These are phyloP conservation scores for Rhododendron henanense DNA, from an alignment of 148 eudicot species.

Conservation along the genomic window DNA sequence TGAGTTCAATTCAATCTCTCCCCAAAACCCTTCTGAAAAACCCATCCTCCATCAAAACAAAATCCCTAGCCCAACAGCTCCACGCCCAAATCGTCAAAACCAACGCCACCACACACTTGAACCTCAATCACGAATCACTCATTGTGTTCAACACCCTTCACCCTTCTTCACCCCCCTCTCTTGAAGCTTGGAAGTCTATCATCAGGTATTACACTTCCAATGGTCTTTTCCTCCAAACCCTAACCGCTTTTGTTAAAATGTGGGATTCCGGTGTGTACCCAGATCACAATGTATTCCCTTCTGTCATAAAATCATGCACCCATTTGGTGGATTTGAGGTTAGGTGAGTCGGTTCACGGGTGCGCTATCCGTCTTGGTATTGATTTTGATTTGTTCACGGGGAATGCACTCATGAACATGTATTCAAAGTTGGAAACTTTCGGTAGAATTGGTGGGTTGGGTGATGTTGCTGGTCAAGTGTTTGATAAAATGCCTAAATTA, in stretches of 20 bases:
- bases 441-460: not conserved
- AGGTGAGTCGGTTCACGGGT: conserved; percentile 64
- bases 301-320: conserved; percentile 66
- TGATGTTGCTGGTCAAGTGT: conserved; percentile 25
- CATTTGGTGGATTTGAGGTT: conserved; percentile 50
- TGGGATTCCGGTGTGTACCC: conserved; percentile 50
- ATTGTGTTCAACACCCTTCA: conserved; percentile 36
- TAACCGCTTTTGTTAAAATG: conserved; percentile 52
- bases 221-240: conserved; percentile 35
- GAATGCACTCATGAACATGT: conserved; percentile 87
- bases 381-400: conserved; percentile 63
- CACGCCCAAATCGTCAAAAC: conserved; percentile 69
- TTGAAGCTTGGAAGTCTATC: conserved; percentile 54
- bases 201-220: conserved; percentile 52
- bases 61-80: conserved; percentile 59
- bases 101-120: conserved; percentile 31
- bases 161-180: conserved; percentile 24
- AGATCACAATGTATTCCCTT: conserved; percentile 71
- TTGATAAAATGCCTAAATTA: conserved; percentile 44
- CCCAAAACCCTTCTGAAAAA: conserved; percentile 32
- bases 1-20: conserved; percentile 13
- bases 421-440: conserved; percentile 50
- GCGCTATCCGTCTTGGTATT: conserved; percentile 47
- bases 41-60: conserved; percentile 44
- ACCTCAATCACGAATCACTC: conserved; percentile 40